phyloP scores from a whole-genome alignment of 139 green algal species.

The Chlamydomonas sp. region DNA sequence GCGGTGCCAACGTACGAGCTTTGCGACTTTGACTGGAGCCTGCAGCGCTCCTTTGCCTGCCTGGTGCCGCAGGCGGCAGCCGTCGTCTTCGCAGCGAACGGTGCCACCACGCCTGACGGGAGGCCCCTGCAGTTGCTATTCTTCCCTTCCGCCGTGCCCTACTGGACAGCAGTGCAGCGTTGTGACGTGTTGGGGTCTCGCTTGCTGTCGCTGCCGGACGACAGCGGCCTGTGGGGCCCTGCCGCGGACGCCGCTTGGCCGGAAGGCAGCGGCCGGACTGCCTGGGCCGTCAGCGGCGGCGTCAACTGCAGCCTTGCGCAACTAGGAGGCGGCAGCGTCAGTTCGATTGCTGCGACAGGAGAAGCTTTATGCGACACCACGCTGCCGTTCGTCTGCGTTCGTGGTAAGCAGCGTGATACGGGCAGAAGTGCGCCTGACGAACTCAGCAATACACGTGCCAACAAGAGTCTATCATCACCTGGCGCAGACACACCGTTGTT shows the following conservation, averaged over 20 bases:
- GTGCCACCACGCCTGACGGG: not conserved
- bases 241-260: conserved; percentile 2
- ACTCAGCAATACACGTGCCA: too few relatives aligned
- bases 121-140: conserved; percentile 4
- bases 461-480: too few relatives aligned
- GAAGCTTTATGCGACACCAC: too few relatives aligned
- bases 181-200: not conserved
- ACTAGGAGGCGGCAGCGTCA: too few relatives aligned
- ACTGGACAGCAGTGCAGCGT: conserved; percentile 1
- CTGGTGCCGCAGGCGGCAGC: not conserved
- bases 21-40: conserved; percentile 11
- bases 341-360: too few relatives aligned
- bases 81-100: not conserved
- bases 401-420: too few relatives aligned
- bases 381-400: too few relatives aligned
- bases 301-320: too few relatives aligned
- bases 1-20: not conserved
- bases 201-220: conserved; percentile 13
- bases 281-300: too few relatives aligned
- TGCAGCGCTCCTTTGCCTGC: conserved; percentile 14
- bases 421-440: too few relatives aligned
- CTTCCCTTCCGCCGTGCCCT: not conserved
- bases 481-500: too few relatives aligned
- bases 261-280: too few relatives aligned
- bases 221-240: not conserved